Evolutionary conservation across 2,329 filamentous ascomycete genomes (phyloP), one percentile per base, ranked within the genome.

Genomic region (Canariomyces notabilis): DNA sequence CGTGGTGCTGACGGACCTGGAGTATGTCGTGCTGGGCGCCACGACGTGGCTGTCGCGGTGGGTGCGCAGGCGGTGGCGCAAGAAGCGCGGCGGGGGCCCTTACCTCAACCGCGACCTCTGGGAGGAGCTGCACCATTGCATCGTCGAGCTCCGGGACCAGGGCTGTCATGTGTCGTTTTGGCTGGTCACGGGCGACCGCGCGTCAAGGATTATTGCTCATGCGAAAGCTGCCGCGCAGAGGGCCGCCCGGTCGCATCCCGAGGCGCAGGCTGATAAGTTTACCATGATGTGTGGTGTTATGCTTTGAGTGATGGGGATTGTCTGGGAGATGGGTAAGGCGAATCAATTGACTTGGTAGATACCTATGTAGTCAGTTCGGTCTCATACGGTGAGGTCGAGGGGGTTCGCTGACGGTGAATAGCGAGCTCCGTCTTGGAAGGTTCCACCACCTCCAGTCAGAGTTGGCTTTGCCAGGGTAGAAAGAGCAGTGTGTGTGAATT

Each of bases 1-100:
- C n/a, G 67, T 76, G 11, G 61, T 77, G 40, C 67, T 71, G 14
- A 75, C 70, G 0, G 70, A 77, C 45, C 70, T 69, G 1, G 63
- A 67, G 39, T 75, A 75, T 44, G 64, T 75, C 6, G 66, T 66
- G 12, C 50, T 63, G 6, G 70, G 72, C 9, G 60, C 67, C 2
- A 72, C 67, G 3, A 42, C 52, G 18, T 71, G 66, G 65, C 49
- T 71, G 14, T 59, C 57, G 31, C 49, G 39, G 2, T 76, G 73
- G 73, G 57, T 63, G 19, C 51, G 47, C 16, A 63, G 66, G 20
- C 58, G 61, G 7, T 75, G 70, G 69, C 59, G 52, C 34, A 65
- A 57, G n/a, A 47, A 44, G 2, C 47, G 53, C 0, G 57, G 61
- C 1, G 49, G 37, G 9, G 51, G 50, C 4, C 58, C 67, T 3